Base-by-base conservation (phyloP, 139 green algal species). In the Yamagishiella unicocca region DNA sequence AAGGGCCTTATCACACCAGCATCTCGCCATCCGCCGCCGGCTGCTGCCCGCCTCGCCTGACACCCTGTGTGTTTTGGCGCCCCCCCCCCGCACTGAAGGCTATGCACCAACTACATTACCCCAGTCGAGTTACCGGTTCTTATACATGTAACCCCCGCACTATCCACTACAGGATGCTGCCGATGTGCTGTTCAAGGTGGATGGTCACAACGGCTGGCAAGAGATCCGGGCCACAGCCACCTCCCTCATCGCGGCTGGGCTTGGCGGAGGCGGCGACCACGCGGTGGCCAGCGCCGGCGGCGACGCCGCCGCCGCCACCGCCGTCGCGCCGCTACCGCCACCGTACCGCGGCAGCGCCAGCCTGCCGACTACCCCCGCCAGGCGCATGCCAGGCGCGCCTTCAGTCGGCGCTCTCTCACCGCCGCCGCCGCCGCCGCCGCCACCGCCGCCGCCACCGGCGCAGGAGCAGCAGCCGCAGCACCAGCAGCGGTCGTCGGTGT, bases 151-250 rank as follows among this genome's bases (percentile, higher is more conserved):
- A n/a, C n/a, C n/a, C n/a, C n/a, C n/a, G n/a, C n/a, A n/a, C n/a
- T n/a, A n/a, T n/a, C n/a, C n/a, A n/a, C n/a, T n/a, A 2, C 64
- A 87, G 82, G 53, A 55, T 0, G 82, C 82, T 0, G 82, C 53
- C 2, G 82, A 80, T 4, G 82, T 87, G 0, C 67, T 87, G 46
- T 87, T 72, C 66, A 58, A 58, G 35, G 38, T 87, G 10, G 82
- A 87, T 45, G 25, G 14, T 35, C 82, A 87, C 46, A 12, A 31
- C 50, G 35, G 33, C 14, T 87, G 82, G 82, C 7, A 25, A 0
- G 46, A 87, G 25, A 62, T 87, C 35, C 46, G 17, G 2, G 12
- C 38, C 25, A 33, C 14, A 25, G 82, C 67, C 33, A 35, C 82
- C 35, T 22, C 46, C 66, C 5, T 70, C 35, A 31, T 72, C 35